Base-by-base conservation (phyloP, 495 filamentous ascomycete species). In the Aspergillus incahuasiensis region DNA sequence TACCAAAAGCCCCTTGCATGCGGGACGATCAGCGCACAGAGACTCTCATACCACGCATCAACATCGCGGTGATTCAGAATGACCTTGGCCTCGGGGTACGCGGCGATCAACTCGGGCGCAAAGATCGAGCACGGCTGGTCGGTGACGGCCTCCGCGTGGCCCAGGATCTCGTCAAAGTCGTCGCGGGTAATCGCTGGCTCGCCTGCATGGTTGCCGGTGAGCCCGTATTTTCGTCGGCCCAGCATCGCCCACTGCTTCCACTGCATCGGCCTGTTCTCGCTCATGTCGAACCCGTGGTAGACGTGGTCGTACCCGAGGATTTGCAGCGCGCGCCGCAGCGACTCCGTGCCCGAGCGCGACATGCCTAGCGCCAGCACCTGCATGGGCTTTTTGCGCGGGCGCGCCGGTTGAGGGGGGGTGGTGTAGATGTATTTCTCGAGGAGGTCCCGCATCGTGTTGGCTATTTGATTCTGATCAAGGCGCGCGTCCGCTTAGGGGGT, bases 81-180 rank as follows among this genome's bases (percentile, higher is more conserved):
- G 0, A 54, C 56, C 35, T 58, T 58, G 2, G 56, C 56, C 7
- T 54, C 56, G 0, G 77, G 77, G 45, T 81, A 81, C 11, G 75
- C 71, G 1, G 54, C 59, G 15, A 81, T 67, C 15, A 58, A n/a
- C 35, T 58, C 56, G 0, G 45, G 7, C 13, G 56, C 35, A 6
- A 58, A 58, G 20, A 53, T 28, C 11, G 51, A 52, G 24, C 48
- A 32, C 8, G 42, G 48, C 8, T 46, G 45, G 44, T 56, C 54
- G 2, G 51, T 16, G 11, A 60, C 48, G 5, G 30, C 58, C 8
- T 56, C 53, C 7, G 42, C n/a, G 21, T 56, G 21, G 42, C 48
- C 58, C 6, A 60, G 8, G 5, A 60, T 24, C 1, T 43, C 42
- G 44, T 60, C 58, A 24, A 60, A 60, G 22, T 60, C 58, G 3